Conservation (phyloP, 768 basidiomycete genomes). For the Tulasnella sp. region DNA sequence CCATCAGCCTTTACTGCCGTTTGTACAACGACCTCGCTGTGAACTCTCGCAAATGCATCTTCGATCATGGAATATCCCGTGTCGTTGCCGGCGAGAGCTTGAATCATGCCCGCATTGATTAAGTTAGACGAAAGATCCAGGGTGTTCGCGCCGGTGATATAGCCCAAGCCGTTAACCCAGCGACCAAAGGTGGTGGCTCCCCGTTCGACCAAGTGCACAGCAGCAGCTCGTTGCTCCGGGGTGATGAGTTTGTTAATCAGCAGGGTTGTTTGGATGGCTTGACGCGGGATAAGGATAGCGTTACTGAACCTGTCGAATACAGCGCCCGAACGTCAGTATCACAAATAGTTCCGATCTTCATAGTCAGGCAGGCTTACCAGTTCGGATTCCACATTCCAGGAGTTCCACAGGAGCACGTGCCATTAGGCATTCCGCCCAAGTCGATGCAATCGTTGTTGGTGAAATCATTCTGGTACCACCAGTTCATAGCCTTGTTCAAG, state of each 20-base stretch:
- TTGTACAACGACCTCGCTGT: conserved; percentile 43
- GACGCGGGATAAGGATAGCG: conserved; percentile 46
- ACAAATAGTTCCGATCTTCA: conserved; percentile 11
- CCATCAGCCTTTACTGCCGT: conserved; percentile 44
- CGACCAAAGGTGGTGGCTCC: conserved; percentile 39
- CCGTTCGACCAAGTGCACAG: conserved; percentile 39
- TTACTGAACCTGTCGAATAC: neutral
- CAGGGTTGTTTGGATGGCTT: conserved; percentile 46
- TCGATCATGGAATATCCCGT: conserved; percentile 32
- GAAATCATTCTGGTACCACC: conserved; percentile 14
- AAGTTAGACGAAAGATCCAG: conserved; percentile 10
- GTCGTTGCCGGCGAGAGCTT: conserved; percentile 11
- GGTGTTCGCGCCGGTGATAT: conserved; percentile 23
- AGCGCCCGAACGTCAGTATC: neutral
- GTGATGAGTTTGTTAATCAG: conserved; percentile 34
- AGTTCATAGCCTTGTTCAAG: conserved; percentile 6
- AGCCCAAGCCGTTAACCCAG: conserved; percentile 34
- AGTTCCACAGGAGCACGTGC: conserved; percentile 11
- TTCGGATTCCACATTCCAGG: conserved; percentile 35
- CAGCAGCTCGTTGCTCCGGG: conserved; percentile 22
- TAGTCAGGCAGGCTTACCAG: conserved; percentile 36
- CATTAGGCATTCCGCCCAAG: neutral
- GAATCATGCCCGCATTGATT: conserved; percentile 1
- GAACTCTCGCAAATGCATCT: conserved; percentile 41
- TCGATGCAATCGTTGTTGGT: conserved; percentile 7